Evolutionary conservation across 495 filamentous ascomycete species (phyloP), one percentile per base, ranked within the genome.

Genomic region (Coniosporium apollinis): DNA sequence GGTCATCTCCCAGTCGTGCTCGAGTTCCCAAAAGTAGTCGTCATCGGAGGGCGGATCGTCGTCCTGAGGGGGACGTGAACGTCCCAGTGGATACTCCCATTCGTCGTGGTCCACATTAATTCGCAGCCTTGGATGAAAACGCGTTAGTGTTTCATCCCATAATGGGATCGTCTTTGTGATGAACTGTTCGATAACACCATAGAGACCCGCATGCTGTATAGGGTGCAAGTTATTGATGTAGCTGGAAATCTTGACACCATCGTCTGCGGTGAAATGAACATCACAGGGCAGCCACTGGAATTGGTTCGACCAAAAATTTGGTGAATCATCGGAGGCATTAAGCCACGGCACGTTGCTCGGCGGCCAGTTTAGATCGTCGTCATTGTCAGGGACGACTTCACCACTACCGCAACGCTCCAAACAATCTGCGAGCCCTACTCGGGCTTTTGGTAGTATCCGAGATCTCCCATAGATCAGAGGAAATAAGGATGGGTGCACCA

Each of bases 221-320:
- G 74, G 72, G 36, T 74, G 64, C 0, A 73, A 48, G 38, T 76
- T 77, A 41, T 78, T 78, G 54, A 79, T 67, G 44, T 77, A 71
- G 20, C 55, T 61, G 2, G 32, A 39, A 13, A 69, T 57, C 21
- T 28, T 42, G 37, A 37, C 52, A 47, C 5, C 34, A 22, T 13
- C 36, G 34, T 21, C 59, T 61, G 49, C 45, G 1, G 37, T 19
- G 28, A 72, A 50, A 4, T 54, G 32, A 15, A 78, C 59, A 9
- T 76, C 60, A 25, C 59, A 64, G 0, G 74, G 73, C 14, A 77
- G 50, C 70, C 67, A 76, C 36, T 79, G 73, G 32, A 67, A 75
- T 1, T 54, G 54, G 9, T 14, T 36, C 10, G 40, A 52, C 29
- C 36, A 54, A 13, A 36, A n/a, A n/a, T n/a, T n/a, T n/a, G n/a